Conservation (phyloP, 2,329 filamentous ascomycete species). For the Chaetomium sp. region DNA sequence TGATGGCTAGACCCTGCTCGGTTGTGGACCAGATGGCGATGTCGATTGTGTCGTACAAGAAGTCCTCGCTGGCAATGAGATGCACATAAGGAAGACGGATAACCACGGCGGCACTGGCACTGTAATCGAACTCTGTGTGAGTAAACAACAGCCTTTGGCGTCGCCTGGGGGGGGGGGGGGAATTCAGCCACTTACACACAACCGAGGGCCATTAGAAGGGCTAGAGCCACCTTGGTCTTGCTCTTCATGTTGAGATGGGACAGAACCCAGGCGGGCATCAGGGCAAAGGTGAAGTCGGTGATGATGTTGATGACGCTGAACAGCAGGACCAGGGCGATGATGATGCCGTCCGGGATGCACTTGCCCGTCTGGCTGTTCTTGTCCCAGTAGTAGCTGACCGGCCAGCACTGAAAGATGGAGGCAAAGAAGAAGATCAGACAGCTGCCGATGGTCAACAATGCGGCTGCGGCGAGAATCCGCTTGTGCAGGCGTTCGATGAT, state of each 20-base stretch:
- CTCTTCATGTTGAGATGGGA: conserved; percentile 57
- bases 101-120: conserved; percentile 49
- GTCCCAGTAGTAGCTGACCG: conserved; percentile 48
- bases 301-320: conserved; percentile 54
- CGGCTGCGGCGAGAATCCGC: conserved; percentile 43
- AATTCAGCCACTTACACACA: conserved; percentile 48
- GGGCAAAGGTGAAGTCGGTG: conserved; percentile 54
- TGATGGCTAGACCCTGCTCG: conserved; percentile 52
- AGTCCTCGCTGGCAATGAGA: conserved; percentile 40
- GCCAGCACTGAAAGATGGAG: conserved; percentile 46
- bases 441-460: conserved; percentile 42
- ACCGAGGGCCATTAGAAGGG: conserved; percentile 58
- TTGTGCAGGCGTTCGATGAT: conserved; percentile 40
- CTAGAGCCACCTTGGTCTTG: conserved; percentile 54
- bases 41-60: conserved; percentile 47
- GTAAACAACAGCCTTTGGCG: background rate
- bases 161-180: conserved; percentile 4
- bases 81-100: conserved; percentile 44
- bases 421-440: conserved; percentile 48
- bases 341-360: conserved; percentile 47
- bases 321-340: conserved; percentile 55
- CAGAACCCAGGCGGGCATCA: conserved; percentile 57
- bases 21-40: conserved; percentile 54
- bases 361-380: conserved; percentile 37
- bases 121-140: conserved; percentile 31